phyloP scores from a whole-genome alignment of 768 basidiomycete genomes.

The Sporobolomyces pararoseus region DNA sequence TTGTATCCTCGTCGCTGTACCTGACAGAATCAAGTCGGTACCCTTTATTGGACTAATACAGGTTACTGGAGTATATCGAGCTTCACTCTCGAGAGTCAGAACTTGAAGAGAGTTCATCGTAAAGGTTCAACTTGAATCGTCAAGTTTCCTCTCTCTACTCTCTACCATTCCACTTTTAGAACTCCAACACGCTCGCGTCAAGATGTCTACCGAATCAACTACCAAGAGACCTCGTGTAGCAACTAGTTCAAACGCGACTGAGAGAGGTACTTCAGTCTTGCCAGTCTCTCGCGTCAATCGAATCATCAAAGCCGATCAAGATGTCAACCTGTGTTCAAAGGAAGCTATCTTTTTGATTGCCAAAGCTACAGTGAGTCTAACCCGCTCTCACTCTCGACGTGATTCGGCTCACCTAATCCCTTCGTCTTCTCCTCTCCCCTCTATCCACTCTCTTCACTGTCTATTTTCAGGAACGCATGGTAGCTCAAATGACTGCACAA shows the following conservation, averaged over 20 bases:
- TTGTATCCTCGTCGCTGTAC: neutral
- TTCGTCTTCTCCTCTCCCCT: neutral
- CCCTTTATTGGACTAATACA: neutral
- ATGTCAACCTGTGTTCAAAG: constrained; percentile 49
- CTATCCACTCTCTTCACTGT: no score
- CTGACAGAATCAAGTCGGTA: neutral
- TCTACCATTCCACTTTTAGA: neutral
- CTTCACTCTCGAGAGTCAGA: neutral
- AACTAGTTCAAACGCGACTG: neutral
- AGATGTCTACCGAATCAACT: neutral
- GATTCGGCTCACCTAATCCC: neutral
- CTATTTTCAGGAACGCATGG: constrained; percentile 52
- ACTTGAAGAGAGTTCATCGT: neutral
- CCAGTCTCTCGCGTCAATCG: constrained; percentile 48
- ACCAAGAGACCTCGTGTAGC: neutral
- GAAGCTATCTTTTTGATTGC: constrained; percentile 51
- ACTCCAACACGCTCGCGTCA: neutral
- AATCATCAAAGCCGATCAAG: constrained; percentile 52
- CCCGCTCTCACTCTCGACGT: neutral
- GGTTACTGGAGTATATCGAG: constrained; percentile 13
- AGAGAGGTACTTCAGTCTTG: constrained; percentile 42
- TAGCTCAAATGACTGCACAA: constrained; percentile 49
- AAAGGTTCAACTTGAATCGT: no score
- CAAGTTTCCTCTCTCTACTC: neutral
- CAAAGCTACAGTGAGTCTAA: constrained; percentile 49